phyloP scores from a whole-genome alignment of 306 rosid genomes.

The Dalbergia oliveri region DNA sequence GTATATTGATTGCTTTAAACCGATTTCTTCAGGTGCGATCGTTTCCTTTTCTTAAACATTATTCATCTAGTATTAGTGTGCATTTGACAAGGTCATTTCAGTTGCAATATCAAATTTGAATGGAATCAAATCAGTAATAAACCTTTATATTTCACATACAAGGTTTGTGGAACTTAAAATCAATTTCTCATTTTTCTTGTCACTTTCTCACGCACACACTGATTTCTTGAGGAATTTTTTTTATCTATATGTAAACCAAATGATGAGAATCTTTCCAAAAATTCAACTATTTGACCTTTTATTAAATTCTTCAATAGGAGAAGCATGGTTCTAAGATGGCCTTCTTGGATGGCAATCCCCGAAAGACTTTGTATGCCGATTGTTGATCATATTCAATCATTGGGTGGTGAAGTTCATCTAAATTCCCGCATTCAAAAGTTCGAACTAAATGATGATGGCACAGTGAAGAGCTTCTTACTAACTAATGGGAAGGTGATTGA shows the following conservation, averaged over 20 bases:
- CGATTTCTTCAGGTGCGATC: constrained; percentile 90
- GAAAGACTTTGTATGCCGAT: constrained; percentile 97
- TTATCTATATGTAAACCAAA: constrained; percentile 4
- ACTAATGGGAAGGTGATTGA: constrained; percentile 74
- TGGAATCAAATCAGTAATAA: constrained; percentile 24
- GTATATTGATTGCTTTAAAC: constrained; percentile 95
- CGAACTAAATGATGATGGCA: constrained; percentile 84
- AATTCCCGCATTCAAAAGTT: constrained; percentile 85
- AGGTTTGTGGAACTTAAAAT: constrained; percentile 30
- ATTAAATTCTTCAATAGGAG: constrained; percentile 65
- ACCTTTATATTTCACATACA: constrained; percentile 15
- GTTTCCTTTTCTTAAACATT: constrained; percentile 39
- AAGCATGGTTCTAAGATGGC: constrained; percentile 99
- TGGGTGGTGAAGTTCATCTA: constrained; percentile 91
- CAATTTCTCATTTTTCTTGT: not conserved
- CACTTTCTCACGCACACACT: not conserved
- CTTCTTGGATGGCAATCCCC: constrained; percentile 96
- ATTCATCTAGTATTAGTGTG: constrained; percentile 7
- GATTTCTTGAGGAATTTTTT: not conserved
- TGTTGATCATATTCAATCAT: constrained; percentile 82
- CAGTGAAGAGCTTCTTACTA: constrained; percentile 78
- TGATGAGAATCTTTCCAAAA: not conserved
- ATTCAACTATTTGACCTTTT: constrained; percentile 30
- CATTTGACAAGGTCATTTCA: constrained; percentile 24
- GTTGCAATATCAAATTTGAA: constrained; percentile 28